Evolutionary conservation across 2,329 filamentous ascomycete species (phyloP).

Genomic region (Fusarium musae): DNA sequence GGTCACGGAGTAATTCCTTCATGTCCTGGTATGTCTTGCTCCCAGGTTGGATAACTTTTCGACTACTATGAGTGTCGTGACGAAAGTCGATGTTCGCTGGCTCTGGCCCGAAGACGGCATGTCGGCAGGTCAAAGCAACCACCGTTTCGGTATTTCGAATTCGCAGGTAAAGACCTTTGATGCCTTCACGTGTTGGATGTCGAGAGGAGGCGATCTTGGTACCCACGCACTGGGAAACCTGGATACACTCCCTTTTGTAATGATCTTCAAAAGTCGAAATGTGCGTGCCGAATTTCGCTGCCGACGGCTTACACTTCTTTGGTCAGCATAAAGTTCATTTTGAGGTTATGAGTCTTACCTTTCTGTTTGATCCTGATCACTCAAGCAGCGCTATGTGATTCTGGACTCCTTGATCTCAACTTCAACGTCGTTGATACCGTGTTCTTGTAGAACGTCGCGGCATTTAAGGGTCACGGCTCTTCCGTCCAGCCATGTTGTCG

Average conservation of each 20-base stretch:
- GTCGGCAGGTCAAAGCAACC: background rate
- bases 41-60: background rate
- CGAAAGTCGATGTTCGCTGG: background rate
- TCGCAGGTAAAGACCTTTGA: background rate
- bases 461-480: background rate
- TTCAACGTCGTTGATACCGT: background rate
- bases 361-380: background rate
- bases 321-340: accelerated
- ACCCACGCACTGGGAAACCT: background rate
- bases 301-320: background rate
- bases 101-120: background rate
- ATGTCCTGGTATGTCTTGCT: accelerated
- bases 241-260: background rate
- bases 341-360: background rate
- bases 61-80: accelerated
- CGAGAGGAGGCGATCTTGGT: background rate
- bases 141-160: background rate
- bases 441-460: background rate
- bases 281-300: background rate
- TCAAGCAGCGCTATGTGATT: background rate
- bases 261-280: background rate
- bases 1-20: accelerated
- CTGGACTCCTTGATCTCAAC: background rate
- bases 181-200: background rate
- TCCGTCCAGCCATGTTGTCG: background rate